Evolutionary conservation across 345 rosid species (phyloP).

Genomic region (Salix viminalis): DNA sequence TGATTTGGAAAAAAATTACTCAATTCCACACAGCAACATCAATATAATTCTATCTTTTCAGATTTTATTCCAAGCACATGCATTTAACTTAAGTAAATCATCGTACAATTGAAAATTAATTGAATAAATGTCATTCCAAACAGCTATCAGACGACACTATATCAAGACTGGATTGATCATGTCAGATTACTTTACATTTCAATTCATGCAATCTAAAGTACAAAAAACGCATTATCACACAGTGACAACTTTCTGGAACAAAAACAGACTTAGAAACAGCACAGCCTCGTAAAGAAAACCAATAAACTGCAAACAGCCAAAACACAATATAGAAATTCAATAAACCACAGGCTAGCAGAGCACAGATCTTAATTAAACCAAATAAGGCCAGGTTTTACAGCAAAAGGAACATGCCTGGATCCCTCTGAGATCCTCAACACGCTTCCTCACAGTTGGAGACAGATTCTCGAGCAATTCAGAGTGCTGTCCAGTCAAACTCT

Average conservation of each 20-base stretch:
- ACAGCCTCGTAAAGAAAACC: not conserved
- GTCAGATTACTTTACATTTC: not conserved
- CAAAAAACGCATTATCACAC: not conserved
- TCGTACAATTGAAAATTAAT: not conserved
- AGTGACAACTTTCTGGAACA: not conserved
- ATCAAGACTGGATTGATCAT: not conserved
- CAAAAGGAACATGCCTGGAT: conserved; percentile 53
- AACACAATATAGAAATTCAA: not conserved
- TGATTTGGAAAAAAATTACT: not conserved
- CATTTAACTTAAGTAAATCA: not conserved
- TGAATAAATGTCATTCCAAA: not conserved
- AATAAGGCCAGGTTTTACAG: not conserved
- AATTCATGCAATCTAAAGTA: not conserved
- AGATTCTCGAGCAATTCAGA: conserved; percentile 65
- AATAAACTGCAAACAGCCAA: not conserved
- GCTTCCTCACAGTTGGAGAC: conserved; percentile 62
- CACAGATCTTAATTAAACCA: not conserved
- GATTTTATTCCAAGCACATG: not conserved
- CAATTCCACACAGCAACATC: not conserved
- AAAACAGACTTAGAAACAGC: not conserved
- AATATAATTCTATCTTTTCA: not conserved
- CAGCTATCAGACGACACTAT: not conserved
- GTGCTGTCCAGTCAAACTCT: conserved; percentile 75
- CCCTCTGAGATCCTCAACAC: conserved; percentile 85
- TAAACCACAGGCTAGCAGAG: not conserved